A percentile compares a stretch with the other conserved stretches of the same genome.
Conservation (phyloP, 306 rosid species). For the Vigna reflexopilosa region DNA sequence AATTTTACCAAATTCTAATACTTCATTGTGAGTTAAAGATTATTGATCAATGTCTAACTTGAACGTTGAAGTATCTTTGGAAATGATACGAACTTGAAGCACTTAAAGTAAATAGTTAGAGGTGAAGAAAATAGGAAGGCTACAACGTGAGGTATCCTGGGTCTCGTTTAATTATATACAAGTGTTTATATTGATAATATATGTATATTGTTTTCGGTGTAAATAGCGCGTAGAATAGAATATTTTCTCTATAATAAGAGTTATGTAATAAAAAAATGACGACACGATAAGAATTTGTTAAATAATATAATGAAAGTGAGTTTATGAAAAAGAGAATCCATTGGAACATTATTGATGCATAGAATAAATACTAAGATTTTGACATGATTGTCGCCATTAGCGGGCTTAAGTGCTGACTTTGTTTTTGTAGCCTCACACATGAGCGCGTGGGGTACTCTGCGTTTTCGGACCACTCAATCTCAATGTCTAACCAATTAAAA, state of each 20-base stretch:
- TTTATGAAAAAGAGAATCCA: neutral
- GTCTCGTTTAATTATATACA: too few relatives aligned
- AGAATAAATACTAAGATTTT: slow-evolving; percentile 5
- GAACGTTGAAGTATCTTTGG: too few relatives aligned
- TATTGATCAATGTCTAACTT: too few relatives aligned
- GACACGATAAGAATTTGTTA: neutral
- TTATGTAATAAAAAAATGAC: neutral
- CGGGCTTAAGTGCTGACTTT: neutral
- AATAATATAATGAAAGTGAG: neutral
- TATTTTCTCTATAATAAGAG: neutral
- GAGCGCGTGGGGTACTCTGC: slow-evolving; percentile 18
- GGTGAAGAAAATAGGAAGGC: too few relatives aligned
- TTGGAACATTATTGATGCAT: slow-evolving; percentile 30
- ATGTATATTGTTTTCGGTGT: too few relatives aligned
- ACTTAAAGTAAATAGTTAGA: too few relatives aligned
- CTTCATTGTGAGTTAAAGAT: too few relatives aligned
- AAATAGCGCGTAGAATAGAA: neutral
- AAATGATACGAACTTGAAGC: too few relatives aligned
- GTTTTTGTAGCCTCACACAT: neutral
- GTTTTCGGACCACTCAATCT: neutral
- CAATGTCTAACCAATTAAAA: neutral
- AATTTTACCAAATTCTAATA: too few relatives aligned
- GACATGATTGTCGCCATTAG: slow-evolving; percentile 9
- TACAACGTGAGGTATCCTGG: too few relatives aligned
- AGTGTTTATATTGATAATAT: too few relatives aligned